phyloP scores from a whole-genome alignment of 2,329 filamentous ascomycete species.

The Fusarium duplospermum region DNA sequence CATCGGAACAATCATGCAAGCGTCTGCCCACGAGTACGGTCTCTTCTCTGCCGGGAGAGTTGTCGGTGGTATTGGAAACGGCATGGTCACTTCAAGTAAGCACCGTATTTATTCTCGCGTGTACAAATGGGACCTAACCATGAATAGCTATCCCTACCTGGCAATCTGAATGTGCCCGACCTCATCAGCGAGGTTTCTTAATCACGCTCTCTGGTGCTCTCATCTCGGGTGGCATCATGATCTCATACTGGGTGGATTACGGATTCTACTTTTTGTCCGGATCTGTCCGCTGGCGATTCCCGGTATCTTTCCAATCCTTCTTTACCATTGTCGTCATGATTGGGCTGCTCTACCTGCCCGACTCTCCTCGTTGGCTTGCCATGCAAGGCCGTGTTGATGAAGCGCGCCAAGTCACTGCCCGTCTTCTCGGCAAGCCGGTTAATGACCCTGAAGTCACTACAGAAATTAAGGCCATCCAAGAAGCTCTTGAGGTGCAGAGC shows the following conservation, averaged over 20 bases:
- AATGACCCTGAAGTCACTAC: constrained; percentile 42
- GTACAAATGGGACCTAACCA: neutral
- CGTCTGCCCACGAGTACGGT: constrained; percentile 40
- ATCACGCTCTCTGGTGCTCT: constrained; percentile 46
- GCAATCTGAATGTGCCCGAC: constrained; percentile 54
- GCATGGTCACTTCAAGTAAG: constrained; percentile 58
- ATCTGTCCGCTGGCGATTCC: constrained; percentile 54
- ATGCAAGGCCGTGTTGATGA: constrained; percentile 54
- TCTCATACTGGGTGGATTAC: constrained; percentile 49
- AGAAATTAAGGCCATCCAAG: constrained; percentile 58
- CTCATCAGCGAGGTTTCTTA: constrained; percentile 48
- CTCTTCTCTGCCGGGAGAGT: constrained; percentile 56
- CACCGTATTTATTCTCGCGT: neutral
- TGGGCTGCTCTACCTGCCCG: constrained; percentile 51
- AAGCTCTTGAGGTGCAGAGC: constrained; percentile 44
- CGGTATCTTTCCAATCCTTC: constrained; percentile 54
- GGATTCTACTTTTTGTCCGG: constrained; percentile 48
- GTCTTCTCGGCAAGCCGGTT: constrained; percentile 36
- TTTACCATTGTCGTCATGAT: constrained; percentile 49
- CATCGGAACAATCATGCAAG: constrained; percentile 44
- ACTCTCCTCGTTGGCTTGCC: constrained; percentile 55
- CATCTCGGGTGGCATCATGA: constrained; percentile 48
- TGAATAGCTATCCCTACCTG: constrained; percentile 41
- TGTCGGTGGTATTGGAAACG: constrained; percentile 55
- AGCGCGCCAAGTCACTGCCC: constrained; percentile 46